Percentiles rank a stretch among this genome's conserved stretches.
Conservation (phyloP, 805 yeast genomes). For the Millerozyma miso region DNA sequence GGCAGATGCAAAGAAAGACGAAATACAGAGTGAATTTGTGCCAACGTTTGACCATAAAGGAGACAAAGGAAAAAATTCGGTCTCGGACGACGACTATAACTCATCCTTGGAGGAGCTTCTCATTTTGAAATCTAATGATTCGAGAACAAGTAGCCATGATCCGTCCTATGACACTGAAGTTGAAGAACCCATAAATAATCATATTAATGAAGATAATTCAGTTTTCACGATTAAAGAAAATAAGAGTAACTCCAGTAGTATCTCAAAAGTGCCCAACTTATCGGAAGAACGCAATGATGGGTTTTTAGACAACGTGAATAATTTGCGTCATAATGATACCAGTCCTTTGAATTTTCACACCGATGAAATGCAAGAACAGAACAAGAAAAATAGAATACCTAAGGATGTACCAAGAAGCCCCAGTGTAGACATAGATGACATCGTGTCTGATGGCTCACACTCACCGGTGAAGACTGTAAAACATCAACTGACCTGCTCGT, state of each 20-base stretch:
- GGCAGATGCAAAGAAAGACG: neutral
- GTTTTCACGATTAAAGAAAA: neutral
- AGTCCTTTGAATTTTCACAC: neutral
- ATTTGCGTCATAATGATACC: conserved; percentile 27
- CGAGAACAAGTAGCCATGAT: conserved; percentile 17
- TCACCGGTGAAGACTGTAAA: conserved; percentile 1
- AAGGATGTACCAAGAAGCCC: neutral
- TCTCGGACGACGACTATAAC: conserved; percentile 12
- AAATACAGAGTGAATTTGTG: neutral
- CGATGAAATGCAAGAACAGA: neutral
- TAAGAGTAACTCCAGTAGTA: neutral
- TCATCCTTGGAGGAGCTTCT: conserved; percentile 14
- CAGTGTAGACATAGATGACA: neutral
- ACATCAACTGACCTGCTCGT: neutral
- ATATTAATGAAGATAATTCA: neutral
- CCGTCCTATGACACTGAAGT: conserved; percentile 3
- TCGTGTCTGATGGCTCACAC: neutral
- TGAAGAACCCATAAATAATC: neutral
- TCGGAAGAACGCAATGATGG: conserved; percentile 7
- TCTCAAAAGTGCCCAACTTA: neutral
- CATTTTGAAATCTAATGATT: conserved; percentile 20
- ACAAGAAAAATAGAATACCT: neutral
- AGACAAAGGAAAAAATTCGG: conserved; percentile 6
- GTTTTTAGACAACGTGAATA: conserved; percentile 21
- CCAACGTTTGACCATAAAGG: neutral